These are phyloP conservation scores for Atkinsonella texensis DNA, from an alignment of 2,329 filamentous ascomycete species.

Conservation along the genomic window DNA sequence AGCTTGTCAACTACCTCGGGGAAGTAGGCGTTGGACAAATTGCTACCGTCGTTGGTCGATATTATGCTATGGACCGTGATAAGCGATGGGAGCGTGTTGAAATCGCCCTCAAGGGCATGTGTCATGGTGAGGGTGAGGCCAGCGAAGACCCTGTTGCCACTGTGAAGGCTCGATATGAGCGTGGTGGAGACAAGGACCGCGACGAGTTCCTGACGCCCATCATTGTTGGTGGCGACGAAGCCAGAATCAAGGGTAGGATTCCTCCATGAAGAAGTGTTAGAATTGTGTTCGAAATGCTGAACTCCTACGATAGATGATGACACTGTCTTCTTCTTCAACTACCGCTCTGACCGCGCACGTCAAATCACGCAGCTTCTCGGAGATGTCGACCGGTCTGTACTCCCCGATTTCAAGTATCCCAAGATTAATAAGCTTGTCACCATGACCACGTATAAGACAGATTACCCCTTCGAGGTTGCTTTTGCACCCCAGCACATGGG, in stretches of 20 bases:
- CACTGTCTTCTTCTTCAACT: conserved; percentile 99
- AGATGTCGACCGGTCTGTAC: conserved; percentile 80
- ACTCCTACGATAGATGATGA: conserved; percentile 54
- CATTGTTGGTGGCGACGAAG: conserved; percentile 77
- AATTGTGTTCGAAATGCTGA: not conserved
- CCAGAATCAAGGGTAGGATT: conserved; percentile 63
- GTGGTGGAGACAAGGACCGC: conserved; percentile 55
- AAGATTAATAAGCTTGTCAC: conserved; percentile 76
- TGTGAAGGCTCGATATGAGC: conserved; percentile 77
- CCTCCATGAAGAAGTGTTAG: conserved; percentile 9
- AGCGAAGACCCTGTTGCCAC: conserved; percentile 75
- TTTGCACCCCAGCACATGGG: conserved; percentile 94
- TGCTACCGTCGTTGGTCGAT: conserved; percentile 86
- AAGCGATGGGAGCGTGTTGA: conserved; percentile 98
- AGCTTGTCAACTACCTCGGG: conserved; percentile 67
- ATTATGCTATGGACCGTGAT: conserved; percentile 99
- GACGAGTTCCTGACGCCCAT: conserved; percentile 99
- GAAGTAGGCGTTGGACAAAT: conserved; percentile 81
- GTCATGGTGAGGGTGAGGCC: conserved; percentile 77
- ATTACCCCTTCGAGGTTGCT: conserved; percentile 84
- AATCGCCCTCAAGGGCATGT: conserved; percentile 74
- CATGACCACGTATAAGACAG: conserved; percentile 97
- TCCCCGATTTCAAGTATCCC: conserved; percentile 85
- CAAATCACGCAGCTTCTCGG: conserved; percentile 93
- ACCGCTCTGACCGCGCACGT: conserved; percentile 92